Conservation (phyloP, 164 flowering plant species). For the Umbellularia californica region DNA sequence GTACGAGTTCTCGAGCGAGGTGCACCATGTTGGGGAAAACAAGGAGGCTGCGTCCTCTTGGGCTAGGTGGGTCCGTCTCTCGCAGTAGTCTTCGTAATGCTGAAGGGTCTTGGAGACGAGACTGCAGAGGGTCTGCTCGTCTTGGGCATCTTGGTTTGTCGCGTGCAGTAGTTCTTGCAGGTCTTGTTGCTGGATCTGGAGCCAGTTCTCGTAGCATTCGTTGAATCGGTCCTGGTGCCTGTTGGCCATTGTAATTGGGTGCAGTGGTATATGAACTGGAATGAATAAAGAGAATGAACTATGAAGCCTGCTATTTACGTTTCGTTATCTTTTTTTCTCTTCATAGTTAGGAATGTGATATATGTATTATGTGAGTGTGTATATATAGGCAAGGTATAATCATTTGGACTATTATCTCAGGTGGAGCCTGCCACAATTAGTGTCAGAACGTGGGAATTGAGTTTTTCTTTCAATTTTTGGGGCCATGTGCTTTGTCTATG, state of each 20-base stretch:
- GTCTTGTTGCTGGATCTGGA: not conserved
- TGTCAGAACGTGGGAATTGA: no score
- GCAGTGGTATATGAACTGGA: not conserved
- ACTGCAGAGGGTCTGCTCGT: not conserved
- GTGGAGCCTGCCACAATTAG: no score
- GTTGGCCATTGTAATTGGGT: not conserved
- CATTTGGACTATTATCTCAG: no score
- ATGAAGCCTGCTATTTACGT: not conserved
- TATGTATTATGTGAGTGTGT: not conserved
- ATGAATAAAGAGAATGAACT: not conserved
- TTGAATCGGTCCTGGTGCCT: not conserved
- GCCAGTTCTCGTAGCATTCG: constrained; percentile 3
- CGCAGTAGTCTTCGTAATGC: constrained; percentile 53
- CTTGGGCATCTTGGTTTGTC: not conserved
- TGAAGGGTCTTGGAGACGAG: constrained; percentile 2
- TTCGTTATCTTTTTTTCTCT: not conserved
- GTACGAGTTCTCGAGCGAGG: constrained; percentile 56
- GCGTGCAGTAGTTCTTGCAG: constrained; percentile 2
- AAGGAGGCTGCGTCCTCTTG: constrained; percentile 33
- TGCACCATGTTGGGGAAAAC: constrained; percentile 53
- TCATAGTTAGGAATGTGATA: not conserved
- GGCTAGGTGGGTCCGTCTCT: constrained; percentile 31
- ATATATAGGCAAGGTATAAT: no score
- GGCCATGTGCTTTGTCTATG: no score
- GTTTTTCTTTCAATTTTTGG: no score